Evolutionary conservation across 163 green algal genomes (phyloP).

Genomic region (Volvox carteri): DNA sequence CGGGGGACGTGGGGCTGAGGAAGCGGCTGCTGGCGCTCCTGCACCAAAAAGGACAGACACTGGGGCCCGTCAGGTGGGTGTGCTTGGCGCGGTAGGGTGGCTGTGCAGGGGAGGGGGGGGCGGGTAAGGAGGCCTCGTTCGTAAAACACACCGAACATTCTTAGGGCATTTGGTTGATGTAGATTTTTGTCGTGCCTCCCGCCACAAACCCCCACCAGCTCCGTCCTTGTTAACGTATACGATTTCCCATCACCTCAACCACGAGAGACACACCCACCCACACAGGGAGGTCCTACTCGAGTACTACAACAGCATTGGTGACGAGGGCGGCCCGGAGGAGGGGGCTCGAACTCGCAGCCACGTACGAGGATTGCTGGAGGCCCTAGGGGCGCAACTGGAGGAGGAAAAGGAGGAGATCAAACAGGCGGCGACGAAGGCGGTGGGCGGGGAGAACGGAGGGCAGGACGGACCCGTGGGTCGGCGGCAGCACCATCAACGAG

Average conservation of each 20-base stretch:
- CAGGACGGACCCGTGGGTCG: not conserved
- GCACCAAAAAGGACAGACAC: conserved; percentile 77
- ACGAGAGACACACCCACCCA: too few relatives aligned
- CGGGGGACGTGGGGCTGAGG: conserved; percentile 80
- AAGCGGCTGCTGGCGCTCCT: conserved; percentile 83
- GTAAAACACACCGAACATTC: too few relatives aligned
- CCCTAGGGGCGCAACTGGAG: conserved; percentile 56
- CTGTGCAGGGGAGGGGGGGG: not conserved
- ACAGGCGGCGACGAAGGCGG: too few relatives aligned
- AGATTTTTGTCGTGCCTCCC: too few relatives aligned
- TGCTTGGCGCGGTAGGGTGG: not conserved
- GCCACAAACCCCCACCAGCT: too few relatives aligned
- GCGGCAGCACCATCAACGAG: too few relatives aligned
- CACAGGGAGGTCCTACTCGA: conserved; percentile 66
- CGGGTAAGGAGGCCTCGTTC: too few relatives aligned
- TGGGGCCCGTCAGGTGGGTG: conserved; percentile 70
- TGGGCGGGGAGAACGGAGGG: not conserved
- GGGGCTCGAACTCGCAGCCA: not conserved
- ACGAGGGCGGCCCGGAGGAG: conserved; percentile 59
- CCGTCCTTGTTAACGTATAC: too few relatives aligned
- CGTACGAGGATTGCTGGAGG: conserved; percentile 55
- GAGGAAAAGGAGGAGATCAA: conserved; percentile 54
- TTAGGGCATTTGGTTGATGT: too few relatives aligned
- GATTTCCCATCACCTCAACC: too few relatives aligned
- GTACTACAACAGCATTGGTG: conserved; percentile 66